Percentiles rank a stretch among this genome's conserved stretches.
Conservation (phyloP, 345 rosid genomes). For the Erodium maritimum region DNA sequence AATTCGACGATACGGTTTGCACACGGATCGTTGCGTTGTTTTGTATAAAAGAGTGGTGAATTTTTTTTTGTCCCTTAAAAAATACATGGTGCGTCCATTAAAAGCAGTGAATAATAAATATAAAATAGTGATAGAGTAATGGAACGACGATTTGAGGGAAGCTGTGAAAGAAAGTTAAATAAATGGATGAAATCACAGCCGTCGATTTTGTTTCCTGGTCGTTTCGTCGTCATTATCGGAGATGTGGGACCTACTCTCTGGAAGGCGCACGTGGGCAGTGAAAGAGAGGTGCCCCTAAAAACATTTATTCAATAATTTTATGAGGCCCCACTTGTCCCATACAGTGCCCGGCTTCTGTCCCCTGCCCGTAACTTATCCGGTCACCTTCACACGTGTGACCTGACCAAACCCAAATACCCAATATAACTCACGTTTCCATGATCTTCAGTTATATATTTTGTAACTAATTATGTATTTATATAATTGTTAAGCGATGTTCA, state of each 20-base stretch:
- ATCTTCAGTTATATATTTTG: too few relatives aligned
- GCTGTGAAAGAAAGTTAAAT: neutral
- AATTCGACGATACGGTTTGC: too few relatives aligned
- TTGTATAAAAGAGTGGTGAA: too few relatives aligned
- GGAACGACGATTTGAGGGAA: too few relatives aligned
- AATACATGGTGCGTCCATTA: neutral
- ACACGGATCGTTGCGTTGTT: too few relatives aligned
- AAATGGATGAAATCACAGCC: slow-evolving; percentile 11
- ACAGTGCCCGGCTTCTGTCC: slow-evolving; percentile 18
- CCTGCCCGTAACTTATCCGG: slow-evolving; percentile 19
- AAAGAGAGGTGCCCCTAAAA: neutral
- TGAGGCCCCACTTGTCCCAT: slow-evolving; percentile 5
- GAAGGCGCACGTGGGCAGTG: slow-evolving; percentile 13
- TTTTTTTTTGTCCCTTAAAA: too few relatives aligned
- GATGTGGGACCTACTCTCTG: slow-evolving; percentile 10
- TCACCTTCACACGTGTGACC: slow-evolving; percentile 11
- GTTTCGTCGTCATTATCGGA: slow-evolving; percentile 20
- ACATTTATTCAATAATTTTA: neutral
- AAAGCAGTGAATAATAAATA: neutral
- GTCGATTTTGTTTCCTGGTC: slow-evolving; percentile 21
- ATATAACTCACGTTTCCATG: too few relatives aligned
- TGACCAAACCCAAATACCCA: too few relatives aligned
- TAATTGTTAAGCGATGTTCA: too few relatives aligned
- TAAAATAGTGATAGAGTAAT: neutral
- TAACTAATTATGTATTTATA: too few relatives aligned